Evolutionary conservation across 495 filamentous ascomycete species (phyloP).

Genomic region (Xylaria bambusicola): DNA sequence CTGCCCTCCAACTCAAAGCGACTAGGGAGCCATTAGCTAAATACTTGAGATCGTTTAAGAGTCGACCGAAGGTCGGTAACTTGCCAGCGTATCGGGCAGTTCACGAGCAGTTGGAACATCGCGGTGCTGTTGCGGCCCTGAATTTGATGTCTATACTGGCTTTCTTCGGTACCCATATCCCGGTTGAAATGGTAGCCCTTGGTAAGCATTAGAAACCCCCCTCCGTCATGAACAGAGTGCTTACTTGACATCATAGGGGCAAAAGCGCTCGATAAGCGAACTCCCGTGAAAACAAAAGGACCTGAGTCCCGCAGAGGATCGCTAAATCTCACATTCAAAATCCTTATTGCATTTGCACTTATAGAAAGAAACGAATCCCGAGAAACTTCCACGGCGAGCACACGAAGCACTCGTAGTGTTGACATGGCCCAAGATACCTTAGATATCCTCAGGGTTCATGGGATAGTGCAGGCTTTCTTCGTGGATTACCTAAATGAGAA

Average conservation of each 20-base stretch:
- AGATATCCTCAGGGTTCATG: slow-evolving; percentile 74
- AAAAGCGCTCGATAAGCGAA: slow-evolving; percentile 54
- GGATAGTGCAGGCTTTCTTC: slow-evolving; percentile 78
- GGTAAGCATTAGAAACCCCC: slow-evolving; percentile 41
- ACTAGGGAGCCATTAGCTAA: slow-evolving; percentile 69
- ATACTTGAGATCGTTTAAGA: slow-evolving; percentile 70
- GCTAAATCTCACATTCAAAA: slow-evolving; percentile 66
- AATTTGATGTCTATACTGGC: slow-evolving; percentile 74
- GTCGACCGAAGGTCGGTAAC: slow-evolving; percentile 66
- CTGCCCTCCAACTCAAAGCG: slow-evolving; percentile 71
- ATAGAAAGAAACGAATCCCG: slow-evolving; percentile 64
- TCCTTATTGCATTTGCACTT: slow-evolving; percentile 69
- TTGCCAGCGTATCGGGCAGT: slow-evolving; percentile 67
- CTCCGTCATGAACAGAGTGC: slow-evolving; percentile 12
- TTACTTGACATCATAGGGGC: slow-evolving; percentile 37
- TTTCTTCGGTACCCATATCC: slow-evolving; percentile 74
- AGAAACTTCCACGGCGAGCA: slow-evolving; percentile 40
- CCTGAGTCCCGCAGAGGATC: slow-evolving; percentile 40
- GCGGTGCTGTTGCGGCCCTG: slow-evolving; percentile 60
- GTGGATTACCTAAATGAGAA: slow-evolving; percentile 65
- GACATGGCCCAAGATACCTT: slow-evolving; percentile 52
- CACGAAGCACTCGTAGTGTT: slow-evolving; percentile 46
- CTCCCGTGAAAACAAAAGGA: slow-evolving; percentile 61
- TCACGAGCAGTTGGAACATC: slow-evolving; percentile 65
- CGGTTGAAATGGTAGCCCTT: slow-evolving; percentile 72